A percentile compares a stretch with the other conserved stretches of the same genome.
phyloP scores from a whole-genome alignment of 768 basidiomycete genomes.

The Sporobolomyces phaffii region DNA sequence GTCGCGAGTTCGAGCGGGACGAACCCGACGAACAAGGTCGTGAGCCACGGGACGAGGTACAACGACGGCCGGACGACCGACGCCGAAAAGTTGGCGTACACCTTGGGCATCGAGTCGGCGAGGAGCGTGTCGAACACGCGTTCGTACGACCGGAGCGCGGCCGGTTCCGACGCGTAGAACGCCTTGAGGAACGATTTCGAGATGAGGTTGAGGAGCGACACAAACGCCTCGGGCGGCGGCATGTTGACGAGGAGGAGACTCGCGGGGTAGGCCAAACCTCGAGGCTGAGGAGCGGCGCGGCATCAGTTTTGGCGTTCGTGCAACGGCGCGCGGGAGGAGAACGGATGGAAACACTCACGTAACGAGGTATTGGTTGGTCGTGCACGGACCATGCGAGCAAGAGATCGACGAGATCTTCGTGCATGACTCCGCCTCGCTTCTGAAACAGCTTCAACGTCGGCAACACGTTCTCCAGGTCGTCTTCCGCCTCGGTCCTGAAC shows the following conservation, averaged over 20 bases:
- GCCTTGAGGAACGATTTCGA: conserved; percentile 77
- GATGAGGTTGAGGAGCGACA: conserved; percentile 75
- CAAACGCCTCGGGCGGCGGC: conserved; percentile 64
- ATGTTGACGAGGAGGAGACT: conserved; percentile 83
- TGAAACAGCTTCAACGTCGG: conserved; percentile 75
- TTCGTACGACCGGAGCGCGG: conserved; percentile 86
- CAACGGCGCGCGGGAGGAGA: too few relatives aligned
- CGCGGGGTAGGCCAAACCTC: conserved; percentile 53
- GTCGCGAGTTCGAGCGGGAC: conserved; percentile 87
- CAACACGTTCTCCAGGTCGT: conserved; percentile 66
- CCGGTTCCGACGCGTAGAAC: conserved; percentile 64
- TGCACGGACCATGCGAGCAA: conserved; percentile 82
- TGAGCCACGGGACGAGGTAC: conserved; percentile 77
- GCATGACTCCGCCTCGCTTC: conserved; percentile 67
- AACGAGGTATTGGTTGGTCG: conserved; percentile 75
- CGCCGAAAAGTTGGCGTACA: conserved; percentile 70
- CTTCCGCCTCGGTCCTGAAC: conserved; percentile 63
- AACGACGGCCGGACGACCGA: conserved; percentile 78
- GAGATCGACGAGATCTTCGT: conserved; percentile 74
- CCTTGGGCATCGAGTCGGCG: conserved; percentile 88
- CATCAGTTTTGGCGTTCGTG: too few relatives aligned
- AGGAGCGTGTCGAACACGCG: conserved; percentile 87
- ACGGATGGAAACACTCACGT: conserved; percentile 48
- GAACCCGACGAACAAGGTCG: conserved; percentile 74
- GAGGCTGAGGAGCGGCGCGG: too few relatives aligned